Evolutionary conservation across 2,329 filamentous ascomycete species (phyloP).

Genomic region (Fusarium luffae): DNA sequence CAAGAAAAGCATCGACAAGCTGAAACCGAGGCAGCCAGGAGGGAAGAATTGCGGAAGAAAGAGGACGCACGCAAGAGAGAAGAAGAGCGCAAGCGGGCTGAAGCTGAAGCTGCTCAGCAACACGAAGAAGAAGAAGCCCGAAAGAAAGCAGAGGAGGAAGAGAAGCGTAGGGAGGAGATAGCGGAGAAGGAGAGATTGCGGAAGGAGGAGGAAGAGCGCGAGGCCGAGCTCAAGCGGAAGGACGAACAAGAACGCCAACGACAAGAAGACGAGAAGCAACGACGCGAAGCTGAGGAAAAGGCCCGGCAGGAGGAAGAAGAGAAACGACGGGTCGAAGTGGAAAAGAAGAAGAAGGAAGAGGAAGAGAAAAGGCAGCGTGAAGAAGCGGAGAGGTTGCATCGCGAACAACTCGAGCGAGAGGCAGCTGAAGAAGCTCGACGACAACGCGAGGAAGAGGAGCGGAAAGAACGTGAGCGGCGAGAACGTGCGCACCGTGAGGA

Average conservation of each 20-base stretch:
- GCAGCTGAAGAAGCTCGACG: slow-evolving; percentile 62
- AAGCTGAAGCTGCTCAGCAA: slow-evolving; percentile 46
- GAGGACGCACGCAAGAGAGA: slow-evolving; percentile 52
- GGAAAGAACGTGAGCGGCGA: slow-evolving; percentile 61
- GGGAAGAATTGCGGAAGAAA: slow-evolving; percentile 51
- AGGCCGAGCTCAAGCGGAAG: slow-evolving; percentile 52
- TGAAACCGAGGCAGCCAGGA: slow-evolving; percentile 49
- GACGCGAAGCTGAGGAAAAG: slow-evolving; percentile 52
- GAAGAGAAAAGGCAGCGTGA: slow-evolving; percentile 54
- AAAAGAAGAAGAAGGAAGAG: slow-evolving; percentile 53
- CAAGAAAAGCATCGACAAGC: slow-evolving; percentile 42
- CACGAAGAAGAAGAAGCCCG: slow-evolving; percentile 40
- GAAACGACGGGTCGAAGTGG: slow-evolving; percentile 53
- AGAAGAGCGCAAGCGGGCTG: slow-evolving; percentile 47
- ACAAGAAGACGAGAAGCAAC: slow-evolving; percentile 51
- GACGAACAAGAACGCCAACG: slow-evolving; percentile 53
- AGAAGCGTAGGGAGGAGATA: slow-evolving; percentile 50
- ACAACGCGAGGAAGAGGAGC: slow-evolving; percentile 64
- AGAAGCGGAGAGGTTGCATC: slow-evolving; percentile 59
- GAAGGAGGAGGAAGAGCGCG: slow-evolving; percentile 48
- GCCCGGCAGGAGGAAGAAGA: slow-evolving; percentile 54
- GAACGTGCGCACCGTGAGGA: slow-evolving; percentile 58
- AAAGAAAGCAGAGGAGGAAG: slow-evolving; percentile 48
- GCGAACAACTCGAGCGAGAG: slow-evolving; percentile 59
- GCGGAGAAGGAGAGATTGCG: slow-evolving; percentile 47